Evolutionary conservation across 208 protist genomes (phyloP).

Genomic region (Leishmania amazonensis): DNA sequence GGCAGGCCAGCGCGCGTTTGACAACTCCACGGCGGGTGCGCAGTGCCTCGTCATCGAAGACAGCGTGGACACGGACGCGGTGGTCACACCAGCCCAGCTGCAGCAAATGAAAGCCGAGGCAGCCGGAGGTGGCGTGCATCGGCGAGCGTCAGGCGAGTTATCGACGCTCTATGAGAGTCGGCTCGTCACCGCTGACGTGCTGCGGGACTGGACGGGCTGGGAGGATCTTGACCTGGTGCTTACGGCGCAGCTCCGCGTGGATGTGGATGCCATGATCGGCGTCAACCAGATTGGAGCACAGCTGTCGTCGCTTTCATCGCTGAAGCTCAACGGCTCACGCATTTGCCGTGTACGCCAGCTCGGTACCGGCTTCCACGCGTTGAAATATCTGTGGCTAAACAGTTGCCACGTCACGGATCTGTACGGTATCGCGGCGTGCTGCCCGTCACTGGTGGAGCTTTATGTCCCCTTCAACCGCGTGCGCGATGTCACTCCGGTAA

Average conservation of each 20-base stretch:
- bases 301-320: slow-evolving; percentile 60
- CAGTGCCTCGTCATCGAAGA: slow-evolving; percentile 14
- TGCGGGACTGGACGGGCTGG: slow-evolving; percentile 76
- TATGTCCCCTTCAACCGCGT: slow-evolving; percentile 89
- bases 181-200: slow-evolving; percentile 58
- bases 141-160: neutral
- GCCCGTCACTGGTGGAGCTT: slow-evolving; percentile 70
- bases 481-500: slow-evolving; percentile 53
- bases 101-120: slow-evolving; percentile 7
- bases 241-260: slow-evolving; percentile 64
- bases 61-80: slow-evolving; percentile 4
- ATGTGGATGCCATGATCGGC: slow-evolving; percentile 56
- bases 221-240: slow-evolving; percentile 76
- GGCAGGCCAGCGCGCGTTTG: neutral
- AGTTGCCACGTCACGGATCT: slow-evolving; percentile 70
- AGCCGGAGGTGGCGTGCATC: neutral
- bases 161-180: slow-evolving; percentile 24
- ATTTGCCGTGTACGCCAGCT: slow-evolving; percentile 74
- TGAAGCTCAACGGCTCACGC: slow-evolving; percentile 69
- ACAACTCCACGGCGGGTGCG: neutral
- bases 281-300: slow-evolving; percentile 56
- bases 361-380: slow-evolving; percentile 53
- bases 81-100: slow-evolving; percentile 2
- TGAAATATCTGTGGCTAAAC: slow-evolving; percentile 82
- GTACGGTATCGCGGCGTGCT: slow-evolving; percentile 65